phyloP scores from a whole-genome alignment of 2,329 filamentous ascomycete species.

The Hortaea sp. region DNA sequence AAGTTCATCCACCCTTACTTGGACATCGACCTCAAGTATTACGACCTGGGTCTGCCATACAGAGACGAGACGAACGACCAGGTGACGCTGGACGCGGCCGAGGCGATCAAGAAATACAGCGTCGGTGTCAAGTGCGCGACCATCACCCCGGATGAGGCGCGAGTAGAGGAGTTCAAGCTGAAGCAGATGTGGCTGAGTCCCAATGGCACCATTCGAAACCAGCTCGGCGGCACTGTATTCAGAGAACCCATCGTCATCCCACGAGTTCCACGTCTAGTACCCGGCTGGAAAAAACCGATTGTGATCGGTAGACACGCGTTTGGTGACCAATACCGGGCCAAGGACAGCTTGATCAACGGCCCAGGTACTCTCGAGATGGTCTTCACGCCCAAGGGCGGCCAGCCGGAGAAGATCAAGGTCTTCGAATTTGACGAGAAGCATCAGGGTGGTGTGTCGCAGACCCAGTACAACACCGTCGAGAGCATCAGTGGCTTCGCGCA shows the following conservation, averaged over 20 bases:
- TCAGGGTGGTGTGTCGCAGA: conserved; percentile 73
- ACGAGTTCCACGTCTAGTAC: conserved; percentile 82
- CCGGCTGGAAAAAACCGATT: conserved; percentile 97
- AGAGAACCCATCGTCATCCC: conserved; percentile 97
- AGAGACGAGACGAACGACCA: conserved; percentile 93
- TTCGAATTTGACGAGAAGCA: conserved; percentile 71
- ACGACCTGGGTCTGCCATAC: conserved; percentile 65
- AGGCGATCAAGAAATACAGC: conserved; percentile 98
- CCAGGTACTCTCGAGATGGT: conserved; percentile 89
- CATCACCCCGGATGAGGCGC: conserved; percentile 93
- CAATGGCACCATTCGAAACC: conserved; percentile 74
- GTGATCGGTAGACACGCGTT: conserved; percentile 98
- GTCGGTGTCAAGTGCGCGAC: conserved; percentile 99
- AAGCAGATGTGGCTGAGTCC: conserved; percentile 99
- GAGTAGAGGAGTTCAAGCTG: conserved; percentile 95
- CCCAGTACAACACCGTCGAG: conserved; percentile 97
- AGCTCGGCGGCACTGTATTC: conserved; percentile 88
- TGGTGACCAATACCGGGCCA: conserved; percentile 96
- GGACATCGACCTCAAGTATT: conserved; percentile 81
- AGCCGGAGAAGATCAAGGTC: conserved; percentile 80
- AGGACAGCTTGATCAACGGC: conserved; percentile 74
- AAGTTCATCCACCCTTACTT: conserved; percentile 96
- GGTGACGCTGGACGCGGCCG: conserved; percentile 88
- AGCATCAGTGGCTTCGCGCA: conserved; percentile 93
- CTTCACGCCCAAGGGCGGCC: conserved; percentile 72